Percentiles rank a stretch among this genome's conserved stretches.
Conservation (phyloP, 495 filamentous ascomycete genomes). For the Podospora appendiculata region DNA sequence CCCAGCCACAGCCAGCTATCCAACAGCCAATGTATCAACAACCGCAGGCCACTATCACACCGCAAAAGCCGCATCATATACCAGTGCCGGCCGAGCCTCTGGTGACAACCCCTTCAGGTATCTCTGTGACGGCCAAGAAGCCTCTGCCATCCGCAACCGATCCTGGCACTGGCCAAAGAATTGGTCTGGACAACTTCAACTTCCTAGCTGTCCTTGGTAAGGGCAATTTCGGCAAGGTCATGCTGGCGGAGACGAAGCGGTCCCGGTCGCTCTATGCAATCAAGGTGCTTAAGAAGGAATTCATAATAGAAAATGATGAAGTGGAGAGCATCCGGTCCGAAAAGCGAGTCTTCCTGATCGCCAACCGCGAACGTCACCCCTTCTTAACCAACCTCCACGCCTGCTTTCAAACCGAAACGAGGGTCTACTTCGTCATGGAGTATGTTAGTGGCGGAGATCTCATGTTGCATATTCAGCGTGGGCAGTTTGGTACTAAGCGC, state of each 20-base stretch:
- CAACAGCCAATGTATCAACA: constrained; percentile 32
- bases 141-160: constrained; percentile 51
- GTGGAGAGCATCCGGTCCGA: constrained; percentile 98
- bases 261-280: constrained; percentile 92
- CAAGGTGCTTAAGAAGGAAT: constrained; percentile 99
- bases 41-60: constrained; percentile 4
- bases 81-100: constrained; percentile 23
- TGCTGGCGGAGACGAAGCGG: constrained; percentile 95
- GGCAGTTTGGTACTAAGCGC: constrained; percentile 89
- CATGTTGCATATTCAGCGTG: constrained; percentile 97
- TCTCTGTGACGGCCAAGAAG: constrained; percentile 38
- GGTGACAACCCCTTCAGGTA: constrained; percentile 19
- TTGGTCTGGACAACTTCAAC: constrained; percentile 97
- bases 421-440: constrained; percentile 99
- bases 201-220: constrained; percentile 98
- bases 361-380: constrained; percentile 95
- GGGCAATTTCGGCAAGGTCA: constrained; percentile 99
- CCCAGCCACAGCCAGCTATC: constrained; percentile 19
- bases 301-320: constrained; percentile 99
- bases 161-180: constrained; percentile 62
- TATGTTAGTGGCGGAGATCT: constrained; percentile 98
- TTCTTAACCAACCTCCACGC: constrained; percentile 94
- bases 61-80: constrained; percentile 30
- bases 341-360: constrained; percentile 93
- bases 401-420: constrained; percentile 98